Percentiles rank a stretch among this genome's conserved stretches.
Conservation (phyloP, 2,329 filamentous ascomycete species). For the Grosmannia serpens region DNA sequence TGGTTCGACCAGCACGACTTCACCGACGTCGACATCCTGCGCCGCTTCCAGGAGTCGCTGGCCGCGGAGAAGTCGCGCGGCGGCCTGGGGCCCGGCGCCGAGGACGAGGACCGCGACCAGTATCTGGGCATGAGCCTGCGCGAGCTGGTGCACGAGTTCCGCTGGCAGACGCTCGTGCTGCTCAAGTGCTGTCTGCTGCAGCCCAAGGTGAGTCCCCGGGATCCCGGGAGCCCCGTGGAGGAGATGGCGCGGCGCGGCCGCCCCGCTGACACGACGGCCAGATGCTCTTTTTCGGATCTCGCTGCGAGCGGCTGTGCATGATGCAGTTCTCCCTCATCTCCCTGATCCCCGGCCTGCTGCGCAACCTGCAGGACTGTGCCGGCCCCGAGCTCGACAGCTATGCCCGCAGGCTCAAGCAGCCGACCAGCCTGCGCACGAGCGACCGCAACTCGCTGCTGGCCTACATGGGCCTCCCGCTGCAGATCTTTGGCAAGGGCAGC, state of each 20-base stretch:
- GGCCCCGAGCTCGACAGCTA: constrained; percentile 85
- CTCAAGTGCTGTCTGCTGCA: constrained; percentile 91
- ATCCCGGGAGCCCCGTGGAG: too few relatives aligned
- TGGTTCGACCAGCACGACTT: constrained; percentile 97
- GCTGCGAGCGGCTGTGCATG: constrained; percentile 93
- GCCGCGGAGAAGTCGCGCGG: constrained; percentile 52
- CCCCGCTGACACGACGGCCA: constrained; percentile 22
- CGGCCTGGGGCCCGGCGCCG: constrained; percentile 24
- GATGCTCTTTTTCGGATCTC: constrained; percentile 98
- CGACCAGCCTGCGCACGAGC: constrained; percentile 81
- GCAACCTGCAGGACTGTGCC: constrained; percentile 86
- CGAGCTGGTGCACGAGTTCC: constrained; percentile 88
- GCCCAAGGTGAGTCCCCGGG: constrained; percentile 61
- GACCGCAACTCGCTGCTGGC: constrained; percentile 80
- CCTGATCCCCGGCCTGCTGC: constrained; percentile 82
- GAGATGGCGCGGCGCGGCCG: too few relatives aligned
- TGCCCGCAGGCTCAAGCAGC: constrained; percentile 60
- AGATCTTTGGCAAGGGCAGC: constrained; percentile 92
- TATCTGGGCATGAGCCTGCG: constrained; percentile 81
- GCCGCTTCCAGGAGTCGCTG: constrained; percentile 84
- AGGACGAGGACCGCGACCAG: constrained; percentile 68
- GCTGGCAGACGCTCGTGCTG: constrained; percentile 84
- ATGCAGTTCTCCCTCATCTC: constrained; percentile 96
- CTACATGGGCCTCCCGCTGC: constrained; percentile 90
- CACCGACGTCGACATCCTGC: constrained; percentile 77